Conservation (phyloP, 352 stramenopile genomes). For the Pythium aquatile region DNA sequence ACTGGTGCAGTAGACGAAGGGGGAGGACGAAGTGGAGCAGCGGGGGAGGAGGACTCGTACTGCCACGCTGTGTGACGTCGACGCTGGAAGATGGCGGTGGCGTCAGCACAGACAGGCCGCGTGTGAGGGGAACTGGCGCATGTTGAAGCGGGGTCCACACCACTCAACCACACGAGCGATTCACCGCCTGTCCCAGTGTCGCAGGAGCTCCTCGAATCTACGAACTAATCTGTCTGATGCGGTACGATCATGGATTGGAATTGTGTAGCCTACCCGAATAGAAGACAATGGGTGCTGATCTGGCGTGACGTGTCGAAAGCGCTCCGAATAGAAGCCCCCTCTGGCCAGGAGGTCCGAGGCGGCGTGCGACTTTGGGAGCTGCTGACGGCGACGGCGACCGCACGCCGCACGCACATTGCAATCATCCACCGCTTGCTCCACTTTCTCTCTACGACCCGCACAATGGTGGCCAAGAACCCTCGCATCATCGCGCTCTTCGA, state of each 20-base stretch:
- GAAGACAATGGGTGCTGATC: background rate
- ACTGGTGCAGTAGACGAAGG: background rate
- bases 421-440: slow-evolving; percentile 7
- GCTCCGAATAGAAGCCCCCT: slow-evolving; percentile 16
- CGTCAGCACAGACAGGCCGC: background rate
- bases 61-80: background rate
- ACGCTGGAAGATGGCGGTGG: background rate
- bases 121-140: slow-evolving; percentile 6
- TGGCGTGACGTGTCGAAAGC: slow-evolving; percentile 13
- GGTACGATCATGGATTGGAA: background rate
- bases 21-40: slow-evolving; percentile 1
- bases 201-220: background rate
- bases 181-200: background rate
- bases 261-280: background rate
- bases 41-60: background rate
- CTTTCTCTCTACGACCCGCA: slow-evolving; percentile 2
- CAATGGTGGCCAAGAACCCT: slow-evolving; percentile 66
- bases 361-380: slow-evolving; percentile 1
- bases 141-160: slow-evolving; percentile 19
- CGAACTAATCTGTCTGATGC: slow-evolving; percentile 7
- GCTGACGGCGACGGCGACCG: background rate
- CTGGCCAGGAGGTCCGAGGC: background rate
- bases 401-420: slow-evolving; percentile 1
- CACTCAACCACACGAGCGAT: slow-evolving; percentile 5
- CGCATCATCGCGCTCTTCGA: slow-evolving; percentile 98